These are phyloP conservation scores for Magnaporthiopsis rhizophila DNA, from an alignment of 2,329 filamentous ascomycete genomes.

Conservation along the genomic window DNA sequence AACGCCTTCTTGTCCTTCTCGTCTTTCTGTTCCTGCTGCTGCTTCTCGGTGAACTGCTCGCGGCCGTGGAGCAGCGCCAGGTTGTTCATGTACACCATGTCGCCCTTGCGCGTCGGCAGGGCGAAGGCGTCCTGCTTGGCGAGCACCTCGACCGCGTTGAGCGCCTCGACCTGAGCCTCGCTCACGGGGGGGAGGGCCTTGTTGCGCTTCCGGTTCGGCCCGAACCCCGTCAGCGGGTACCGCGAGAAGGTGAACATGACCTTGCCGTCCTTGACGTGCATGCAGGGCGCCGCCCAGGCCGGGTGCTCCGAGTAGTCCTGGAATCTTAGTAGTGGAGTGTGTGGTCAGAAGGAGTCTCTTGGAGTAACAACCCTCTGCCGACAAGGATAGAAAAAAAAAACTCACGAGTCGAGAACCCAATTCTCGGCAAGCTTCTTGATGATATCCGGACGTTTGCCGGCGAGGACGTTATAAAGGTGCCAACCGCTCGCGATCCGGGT, in stretches of 20 bases:
- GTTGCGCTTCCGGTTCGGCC: slow-evolving; percentile 24
- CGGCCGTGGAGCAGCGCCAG: slow-evolving; percentile 44
- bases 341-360: no score
- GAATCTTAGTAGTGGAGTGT: neutral
- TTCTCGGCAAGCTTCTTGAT: slow-evolving; percentile 45
- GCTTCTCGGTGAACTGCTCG: slow-evolving; percentile 21
- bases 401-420: slow-evolving; percentile 41
- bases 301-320: neutral
- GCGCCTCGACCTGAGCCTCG: slow-evolving; percentile 41
- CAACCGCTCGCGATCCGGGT: slow-evolving; percentile 50
- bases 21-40: neutral
- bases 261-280: neutral
- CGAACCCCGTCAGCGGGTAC: slow-evolving; percentile 3
- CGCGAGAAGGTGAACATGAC: slow-evolving; percentile 2
- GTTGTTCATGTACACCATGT: slow-evolving; percentile 48
- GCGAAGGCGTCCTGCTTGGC: slow-evolving; percentile 35
- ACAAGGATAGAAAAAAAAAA: slow-evolving; percentile 1
- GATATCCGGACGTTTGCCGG: slow-evolving; percentile 48
- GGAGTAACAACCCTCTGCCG: no score
- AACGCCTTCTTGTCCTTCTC: neutral
- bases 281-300: neutral
- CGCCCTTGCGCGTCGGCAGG: slow-evolving; percentile 39
- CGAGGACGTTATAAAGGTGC: slow-evolving; percentile 55
- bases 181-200: slow-evolving; percentile 46
- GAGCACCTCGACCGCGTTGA: slow-evolving; percentile 40